Evolutionary conservation across 768 basidiomycete species (phyloP).

Genomic region (Suillus plorans): DNA sequence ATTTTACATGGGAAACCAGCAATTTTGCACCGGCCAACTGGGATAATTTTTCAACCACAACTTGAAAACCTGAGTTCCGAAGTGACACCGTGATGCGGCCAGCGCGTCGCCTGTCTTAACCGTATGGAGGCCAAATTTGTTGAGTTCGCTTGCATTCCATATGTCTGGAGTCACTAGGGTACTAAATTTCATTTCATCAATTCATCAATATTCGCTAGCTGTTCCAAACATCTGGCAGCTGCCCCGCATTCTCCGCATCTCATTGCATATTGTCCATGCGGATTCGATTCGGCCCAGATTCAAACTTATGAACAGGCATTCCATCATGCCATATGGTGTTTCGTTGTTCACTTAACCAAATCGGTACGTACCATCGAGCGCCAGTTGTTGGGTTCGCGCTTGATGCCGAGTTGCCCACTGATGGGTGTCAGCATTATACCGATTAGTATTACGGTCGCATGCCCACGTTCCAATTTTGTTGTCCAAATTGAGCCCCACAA

Average conservation of each 20-base stretch:
- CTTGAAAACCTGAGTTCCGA: background rate
- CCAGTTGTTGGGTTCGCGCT: background rate
- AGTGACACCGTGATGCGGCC: background rate
- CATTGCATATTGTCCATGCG: background rate
- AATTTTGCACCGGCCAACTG: background rate
- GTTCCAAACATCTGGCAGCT: background rate
- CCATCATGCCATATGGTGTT: background rate
- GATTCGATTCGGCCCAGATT: background rate
- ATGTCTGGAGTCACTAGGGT: background rate
- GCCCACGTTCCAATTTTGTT: slow-evolving; percentile 6
- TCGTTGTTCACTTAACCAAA: background rate
- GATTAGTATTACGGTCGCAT: slow-evolving; percentile 4
- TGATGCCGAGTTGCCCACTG: background rate
- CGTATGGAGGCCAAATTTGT: background rate
- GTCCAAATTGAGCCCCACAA: slow-evolving; percentile 3
- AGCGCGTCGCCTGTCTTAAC: background rate
- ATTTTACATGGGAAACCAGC: slow-evolving; percentile 1
- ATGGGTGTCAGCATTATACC: background rate
- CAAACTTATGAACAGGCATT: background rate
- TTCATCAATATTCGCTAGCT: background rate
- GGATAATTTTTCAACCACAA: background rate
- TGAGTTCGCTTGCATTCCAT: background rate
- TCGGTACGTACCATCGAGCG: background rate
- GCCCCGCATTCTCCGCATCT: slow-evolving; percentile 1
- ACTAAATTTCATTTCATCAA: background rate